phyloP scores from a whole-genome alignment of 306 rosid genomes.

The Gastrolobium villosum region DNA sequence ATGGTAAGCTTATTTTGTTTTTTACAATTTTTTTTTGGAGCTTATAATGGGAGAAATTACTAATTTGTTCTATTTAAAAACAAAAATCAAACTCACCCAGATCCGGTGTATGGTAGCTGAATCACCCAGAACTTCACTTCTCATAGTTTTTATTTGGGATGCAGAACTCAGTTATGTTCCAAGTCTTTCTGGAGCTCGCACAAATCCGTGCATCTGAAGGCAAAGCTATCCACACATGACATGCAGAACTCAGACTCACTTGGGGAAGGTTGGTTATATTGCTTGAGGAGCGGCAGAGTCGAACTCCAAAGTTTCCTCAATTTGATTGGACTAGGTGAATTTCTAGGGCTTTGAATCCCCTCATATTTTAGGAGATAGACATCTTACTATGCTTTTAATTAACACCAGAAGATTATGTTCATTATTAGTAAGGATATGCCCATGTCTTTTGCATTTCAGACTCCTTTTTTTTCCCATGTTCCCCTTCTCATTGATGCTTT shows the following conservation, averaged over 20 bases:
- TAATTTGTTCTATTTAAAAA: no score
- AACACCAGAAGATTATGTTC: constrained; percentile 5
- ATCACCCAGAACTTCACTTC: no score
- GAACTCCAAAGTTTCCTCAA: constrained; percentile 82
- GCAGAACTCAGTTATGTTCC: constrained; percentile 96
- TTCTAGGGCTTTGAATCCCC: constrained; percentile 23
- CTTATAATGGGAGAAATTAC: no score
- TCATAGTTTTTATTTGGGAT: no score
- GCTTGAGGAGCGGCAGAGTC: constrained; percentile 81
- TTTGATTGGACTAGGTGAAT: constrained; percentile 96
- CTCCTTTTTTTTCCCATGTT: background rate
- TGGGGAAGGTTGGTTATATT: constrained; percentile 83
- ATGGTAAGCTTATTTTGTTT: no score
- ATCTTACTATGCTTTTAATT: constrained; percentile 18
- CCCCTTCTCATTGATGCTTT: background rate
- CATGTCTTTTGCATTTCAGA: constrained; percentile 15
- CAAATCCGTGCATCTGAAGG: constrained; percentile 83
- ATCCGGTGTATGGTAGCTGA: no score
- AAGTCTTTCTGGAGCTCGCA: constrained; percentile 95
- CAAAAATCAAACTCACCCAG: no score
- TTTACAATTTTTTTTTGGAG: no score
- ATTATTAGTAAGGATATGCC: constrained; percentile 19
- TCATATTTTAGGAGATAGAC: constrained; percentile 8
- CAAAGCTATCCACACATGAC: constrained; percentile 59
- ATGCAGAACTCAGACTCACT: constrained; percentile 55